phyloP scores from a whole-genome alignment of 331 rosid genomes.

The Malus hybrid region DNA sequence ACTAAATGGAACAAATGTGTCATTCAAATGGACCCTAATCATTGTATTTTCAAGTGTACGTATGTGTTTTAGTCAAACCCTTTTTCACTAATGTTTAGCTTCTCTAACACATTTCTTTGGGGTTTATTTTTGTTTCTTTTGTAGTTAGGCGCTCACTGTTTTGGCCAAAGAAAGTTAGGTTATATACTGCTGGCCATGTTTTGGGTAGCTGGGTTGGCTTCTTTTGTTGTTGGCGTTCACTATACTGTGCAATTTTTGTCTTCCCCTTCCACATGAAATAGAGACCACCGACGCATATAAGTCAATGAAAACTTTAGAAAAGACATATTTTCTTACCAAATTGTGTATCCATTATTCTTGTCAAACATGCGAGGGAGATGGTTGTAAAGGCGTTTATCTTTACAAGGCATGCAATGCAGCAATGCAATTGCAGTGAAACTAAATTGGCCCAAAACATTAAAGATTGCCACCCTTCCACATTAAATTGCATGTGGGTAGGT shows the following conservation, averaged over 20 bases:
- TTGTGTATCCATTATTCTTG: neutral
- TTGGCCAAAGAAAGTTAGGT: neutral
- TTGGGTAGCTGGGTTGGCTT: neutral
- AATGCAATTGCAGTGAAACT: neutral
- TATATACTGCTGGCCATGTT: neutral
- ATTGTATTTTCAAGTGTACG: neutral
- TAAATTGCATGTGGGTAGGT: slow-evolving; percentile 6
- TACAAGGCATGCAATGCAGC: neutral
- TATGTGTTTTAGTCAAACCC: neutral
- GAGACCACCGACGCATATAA: slow-evolving; percentile 18
- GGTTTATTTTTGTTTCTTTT: neutral
- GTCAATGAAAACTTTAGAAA: slow-evolving; percentile 13
- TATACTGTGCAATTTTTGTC: neutral
- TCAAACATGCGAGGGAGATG: neutral
- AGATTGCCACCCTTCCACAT: slow-evolving; percentile 10
- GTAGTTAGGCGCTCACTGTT: neutral
- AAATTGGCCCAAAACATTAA: neutral
- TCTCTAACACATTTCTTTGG: neutral
- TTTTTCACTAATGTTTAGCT: neutral
- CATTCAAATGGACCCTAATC: neutral
- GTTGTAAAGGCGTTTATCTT: neutral
- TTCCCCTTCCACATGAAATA: neutral
- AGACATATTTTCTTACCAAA: neutral
- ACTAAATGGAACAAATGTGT: neutral
- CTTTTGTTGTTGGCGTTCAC: neutral